A percentile compares a stretch with the other conserved stretches of the same genome.
These are phyloP conservation scores for Bipolaris cookei DNA, from an alignment of 2,329 filamentous ascomycete genomes.

Conservation along the genomic window DNA sequence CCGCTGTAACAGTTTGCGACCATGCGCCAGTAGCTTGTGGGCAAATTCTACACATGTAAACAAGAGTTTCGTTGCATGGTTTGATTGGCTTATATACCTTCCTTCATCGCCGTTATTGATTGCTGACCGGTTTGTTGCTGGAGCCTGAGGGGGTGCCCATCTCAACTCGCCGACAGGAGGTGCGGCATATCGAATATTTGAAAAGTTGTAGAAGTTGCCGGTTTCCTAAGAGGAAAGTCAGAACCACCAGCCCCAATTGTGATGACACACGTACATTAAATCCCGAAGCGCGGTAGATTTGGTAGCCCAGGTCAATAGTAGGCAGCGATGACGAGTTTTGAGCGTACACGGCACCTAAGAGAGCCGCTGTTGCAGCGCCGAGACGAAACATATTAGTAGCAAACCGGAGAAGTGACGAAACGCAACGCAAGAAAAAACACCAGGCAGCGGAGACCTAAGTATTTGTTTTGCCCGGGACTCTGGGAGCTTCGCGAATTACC, in stretches of 20 bases:
- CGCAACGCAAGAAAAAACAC: too few relatives aligned
- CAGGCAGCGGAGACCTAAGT: not conserved
- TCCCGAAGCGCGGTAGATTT: constrained; percentile 56
- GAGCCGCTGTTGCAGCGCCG: constrained; percentile 27
- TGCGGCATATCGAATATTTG: constrained; percentile 63
- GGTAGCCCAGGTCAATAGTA: constrained; percentile 61
- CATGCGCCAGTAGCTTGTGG: constrained; percentile 54
- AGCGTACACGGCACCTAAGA: constrained; percentile 32
- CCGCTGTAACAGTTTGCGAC: constrained; percentile 44
- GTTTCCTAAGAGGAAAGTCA: constrained; percentile 38
- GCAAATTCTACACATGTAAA: constrained; percentile 35
- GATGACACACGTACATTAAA: constrained; percentile 50
- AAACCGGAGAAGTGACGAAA: too few relatives aligned
- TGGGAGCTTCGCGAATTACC: not conserved
- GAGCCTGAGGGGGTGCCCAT: constrained; percentile 56
- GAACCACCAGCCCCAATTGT: not conserved
- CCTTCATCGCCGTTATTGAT: constrained; percentile 55
- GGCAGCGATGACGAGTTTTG: constrained; percentile 46
- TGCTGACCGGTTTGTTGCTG: constrained; percentile 51
- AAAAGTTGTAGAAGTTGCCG: constrained; percentile 60
- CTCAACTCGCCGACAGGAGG: constrained; percentile 60
- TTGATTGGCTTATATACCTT: constrained; percentile 28
- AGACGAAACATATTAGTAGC: constrained; percentile 29
- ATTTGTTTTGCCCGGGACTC: not conserved
- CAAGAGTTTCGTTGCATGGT: not conserved